These are phyloP conservation scores for Aureobasidium zeae DNA, from an alignment of 2,329 filamentous ascomycete species.

Conservation along the genomic window DNA sequence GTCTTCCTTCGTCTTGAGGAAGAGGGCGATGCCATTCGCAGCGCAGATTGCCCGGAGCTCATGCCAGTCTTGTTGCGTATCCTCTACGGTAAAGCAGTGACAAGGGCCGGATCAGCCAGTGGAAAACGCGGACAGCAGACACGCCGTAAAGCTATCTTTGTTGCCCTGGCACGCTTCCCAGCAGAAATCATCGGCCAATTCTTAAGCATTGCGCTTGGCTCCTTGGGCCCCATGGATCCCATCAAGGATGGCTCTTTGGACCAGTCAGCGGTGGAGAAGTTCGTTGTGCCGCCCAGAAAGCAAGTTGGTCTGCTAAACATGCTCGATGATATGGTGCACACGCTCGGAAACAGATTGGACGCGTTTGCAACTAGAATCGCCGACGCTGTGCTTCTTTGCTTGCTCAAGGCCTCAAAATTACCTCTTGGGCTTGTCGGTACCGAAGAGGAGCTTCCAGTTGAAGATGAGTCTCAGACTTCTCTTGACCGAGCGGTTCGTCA, in stretches of 20 bases:
- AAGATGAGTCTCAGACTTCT: slow-evolving; percentile 37
- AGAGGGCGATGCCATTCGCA: slow-evolving; percentile 53
- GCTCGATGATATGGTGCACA: slow-evolving; percentile 76
- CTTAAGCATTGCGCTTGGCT: slow-evolving; percentile 69
- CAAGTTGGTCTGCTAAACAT: slow-evolving; percentile 89
- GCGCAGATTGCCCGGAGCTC: slow-evolving; percentile 60
- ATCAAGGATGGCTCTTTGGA: neutral
- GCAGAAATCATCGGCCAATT: slow-evolving; percentile 70
- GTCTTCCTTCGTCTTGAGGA: slow-evolving; percentile 66
- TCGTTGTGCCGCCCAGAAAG: slow-evolving; percentile 43
- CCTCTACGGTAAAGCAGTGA: slow-evolving; percentile 81
- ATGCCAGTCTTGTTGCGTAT: slow-evolving; percentile 82
- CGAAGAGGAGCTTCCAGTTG: slow-evolving; percentile 23
- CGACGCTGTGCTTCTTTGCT: slow-evolving; percentile 71
- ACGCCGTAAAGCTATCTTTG: slow-evolving; percentile 62
- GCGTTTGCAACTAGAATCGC: slow-evolving; percentile 61
- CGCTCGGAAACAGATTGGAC: slow-evolving; percentile 64
- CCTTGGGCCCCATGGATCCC: slow-evolving; percentile 23
- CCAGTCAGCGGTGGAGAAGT: slow-evolving; percentile 6
- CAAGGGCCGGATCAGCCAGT: slow-evolving; percentile 65
- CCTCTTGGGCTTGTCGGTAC: slow-evolving; percentile 35
- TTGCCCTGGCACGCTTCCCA: slow-evolving; percentile 68
- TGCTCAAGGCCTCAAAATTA: slow-evolving; percentile 56
- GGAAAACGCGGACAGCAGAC: slow-evolving; percentile 73
- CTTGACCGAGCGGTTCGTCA: slow-evolving; percentile 59